Base-by-base conservation (phyloP, 345 rosid genomes). In the Citrus sp. region DNA sequence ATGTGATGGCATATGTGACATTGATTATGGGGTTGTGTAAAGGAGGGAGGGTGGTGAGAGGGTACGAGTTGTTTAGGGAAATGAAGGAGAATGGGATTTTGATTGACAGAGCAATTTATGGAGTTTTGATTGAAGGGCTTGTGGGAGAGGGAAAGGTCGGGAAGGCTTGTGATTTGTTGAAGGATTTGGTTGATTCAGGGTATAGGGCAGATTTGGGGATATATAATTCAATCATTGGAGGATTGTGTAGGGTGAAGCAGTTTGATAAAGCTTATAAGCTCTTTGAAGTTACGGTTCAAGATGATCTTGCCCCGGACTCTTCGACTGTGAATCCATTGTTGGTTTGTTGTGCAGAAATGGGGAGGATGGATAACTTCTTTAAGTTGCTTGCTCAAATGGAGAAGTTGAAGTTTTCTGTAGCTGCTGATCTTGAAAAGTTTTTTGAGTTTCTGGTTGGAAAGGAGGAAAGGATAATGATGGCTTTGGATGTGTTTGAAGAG, bases 121-220 rank as follows among this genome's bases (percentile, higher is more conserved):
- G 88, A 54, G 90, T 83, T 54, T 82, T 95, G 71, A 86, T 92
- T 21, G 93, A 93, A 77, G 94, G 90, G 51, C 91, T 92, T 77
- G 96, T 93, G 61, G 87, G 65, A 21, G 85, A 84, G 73, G 90
- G 92, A 67, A 91, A 89, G 80, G 86, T 95, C 24, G 91, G 92
- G 51, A 72, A 80, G 56, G 95, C 97, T 67, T 89, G 89, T 70
- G 87, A 89, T 88, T 80, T 95, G 80, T 88, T 91, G 85, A 84
- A 91, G 85, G 99, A 93, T 89, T 83, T 95, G 83, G 84, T 92
- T 70, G 92, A 88, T 78, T 92, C 98, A 6, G 98, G 97, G 71
- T 92, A 92, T 59, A 87, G 93, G 25, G 93, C 97, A 70, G 97
- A 93, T 86, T 65, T 95, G 67, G 92, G 88, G 85, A 92, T 95